Conservation (phyloP, 352 stramenopile genomes). For the Phytopythium ostracodes region DNA sequence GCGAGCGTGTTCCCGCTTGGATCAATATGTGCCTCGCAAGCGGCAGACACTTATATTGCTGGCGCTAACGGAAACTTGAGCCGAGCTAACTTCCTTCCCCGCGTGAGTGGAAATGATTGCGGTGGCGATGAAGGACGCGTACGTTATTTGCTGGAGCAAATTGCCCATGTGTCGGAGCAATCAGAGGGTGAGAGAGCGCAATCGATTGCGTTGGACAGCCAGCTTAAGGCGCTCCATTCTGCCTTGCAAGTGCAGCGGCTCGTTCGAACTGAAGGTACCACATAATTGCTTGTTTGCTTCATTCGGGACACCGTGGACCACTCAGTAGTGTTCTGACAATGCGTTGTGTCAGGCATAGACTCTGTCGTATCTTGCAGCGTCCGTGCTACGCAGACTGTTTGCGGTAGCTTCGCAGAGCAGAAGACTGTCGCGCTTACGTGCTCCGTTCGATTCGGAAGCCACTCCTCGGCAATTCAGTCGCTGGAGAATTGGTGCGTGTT, state of each 20-base stretch:
- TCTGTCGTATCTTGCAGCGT: conserved; percentile 19
- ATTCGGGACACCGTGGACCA: background rate
- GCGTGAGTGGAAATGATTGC: too few relatives aligned
- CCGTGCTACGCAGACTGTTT: conserved; percentile 11
- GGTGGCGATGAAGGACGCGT: conserved; percentile 19
- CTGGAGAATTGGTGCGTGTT: conserved; percentile 20
- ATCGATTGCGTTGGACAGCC: conserved; percentile 32
- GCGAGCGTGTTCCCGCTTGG: conserved; percentile 14
- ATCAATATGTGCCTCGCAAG: too few relatives aligned
- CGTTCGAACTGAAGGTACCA: conserved; percentile 16
- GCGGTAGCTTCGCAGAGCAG: conserved; percentile 18
- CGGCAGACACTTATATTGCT: background rate
- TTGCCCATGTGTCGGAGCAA: conserved; percentile 30
- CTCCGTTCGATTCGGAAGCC: conserved; percentile 13
- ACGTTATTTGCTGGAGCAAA: conserved; percentile 32
- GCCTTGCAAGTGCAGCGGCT: conserved; percentile 35
- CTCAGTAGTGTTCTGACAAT: conserved; percentile 4
- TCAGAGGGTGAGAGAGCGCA: conserved; percentile 20
- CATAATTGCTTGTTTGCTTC: background rate
- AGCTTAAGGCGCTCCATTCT: conserved; percentile 38
- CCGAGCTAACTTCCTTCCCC: background rate
- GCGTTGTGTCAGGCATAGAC: conserved; percentile 17
- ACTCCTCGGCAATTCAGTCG: conserved; percentile 15
- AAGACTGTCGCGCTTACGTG: conserved; percentile 20
- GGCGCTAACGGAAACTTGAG: background rate